Base-by-base conservation (phyloP, 2,329 filamentous ascomycete species). In the Trichoderma aggressivum region DNA sequence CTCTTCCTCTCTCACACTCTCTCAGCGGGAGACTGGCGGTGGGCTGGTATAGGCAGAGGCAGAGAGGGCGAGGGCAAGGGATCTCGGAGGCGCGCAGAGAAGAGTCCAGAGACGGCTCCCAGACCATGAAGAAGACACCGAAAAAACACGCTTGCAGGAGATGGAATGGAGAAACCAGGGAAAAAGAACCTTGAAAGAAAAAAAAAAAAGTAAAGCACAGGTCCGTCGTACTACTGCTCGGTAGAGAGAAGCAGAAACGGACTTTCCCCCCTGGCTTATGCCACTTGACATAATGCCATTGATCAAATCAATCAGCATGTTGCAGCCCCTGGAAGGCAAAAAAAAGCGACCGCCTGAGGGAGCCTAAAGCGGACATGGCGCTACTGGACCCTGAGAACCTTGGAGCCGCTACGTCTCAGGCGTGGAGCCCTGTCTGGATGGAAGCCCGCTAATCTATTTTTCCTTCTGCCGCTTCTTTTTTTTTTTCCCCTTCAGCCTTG, bases 221-320 rank as follows among this genome's bases (percentile, higher is more conserved):
- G 30, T 34, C 28, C 18, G 28, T 30, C 18, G 28, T 30, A 10
- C 55, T 50, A 58, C 65, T 60, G 32, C 53, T 26, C 34, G 21
- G 34, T 24, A 39, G 59, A 34, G n/a, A 69, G 50, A 56, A 28
- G 36, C 56, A 61, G 65, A 69, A 60, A 69, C 65, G 39, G 39
- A 36, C 65, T 21, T 67, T 26, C 64, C 50, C 60, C 56, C 65
- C 65, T 69, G 65, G 65, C 65, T 69, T 50, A 68, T 68, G 65
- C 65, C 56, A 60, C 39, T 43, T 43, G 39, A 43, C 56, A 60
- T 61, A 59, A 59, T 69, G 39, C 65, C 7, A 32, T n/a, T n/a
- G n/a, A n/a, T 69, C 55, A 34, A 59, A 68, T 60, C 55, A 61
- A 69, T 61, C 50, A 60, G 28, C 65, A 32, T 69, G 65, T 21